Base-by-base conservation (phyloP, 306 rosid species). In the Quercus variabilis region DNA sequence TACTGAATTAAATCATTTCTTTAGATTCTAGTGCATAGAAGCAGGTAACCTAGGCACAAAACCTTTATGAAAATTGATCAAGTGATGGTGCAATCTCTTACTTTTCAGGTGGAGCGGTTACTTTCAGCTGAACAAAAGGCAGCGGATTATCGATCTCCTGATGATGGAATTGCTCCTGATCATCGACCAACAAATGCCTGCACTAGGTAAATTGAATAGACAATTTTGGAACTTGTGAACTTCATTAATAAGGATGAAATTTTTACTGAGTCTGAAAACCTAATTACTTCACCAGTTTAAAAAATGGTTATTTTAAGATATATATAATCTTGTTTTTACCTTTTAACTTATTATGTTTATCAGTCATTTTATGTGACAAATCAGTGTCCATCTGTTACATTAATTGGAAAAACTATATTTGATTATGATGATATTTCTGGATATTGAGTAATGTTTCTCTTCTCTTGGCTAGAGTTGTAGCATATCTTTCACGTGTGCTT, bases 101-200 rank as follows among this genome's bases (percentile, higher is more conserved):
- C 74, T 76, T 54, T 83, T 41, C 85, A 96, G 99, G 99, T 91
- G 81, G 99, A 96, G 83, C 93, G 99, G 38, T 81, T 96, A 71
- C 99, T 96, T 84, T 89, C 99, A 72, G 95, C 96, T 78, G 99
- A 96, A 83, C 99, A 96, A 74, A 96, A 93, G 93, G 85, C 95
- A 69, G 90, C 97, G 8, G 99, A 96, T 86, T 93, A 89, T 80
- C 85, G 88, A 71, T 88, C 96, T 76, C 97, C 96, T 60, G 99
- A 96, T 83, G 99, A 96, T 88, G 97, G 97, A 79, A 87, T 93
- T 70, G 86, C 89, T 85, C 97, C 97, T 78, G 99, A 96, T 82
- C 99, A 96, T 86, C 92, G 99, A 74, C 91, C 98, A 52, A 96
- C 99, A 59, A 90, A 35, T 88, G 99, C 99, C 79, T 96, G 99